These are phyloP conservation scores for Handroanthus guayacan DNA, from an alignment of 257 asterid genomes.

Conservation along the genomic window DNA sequence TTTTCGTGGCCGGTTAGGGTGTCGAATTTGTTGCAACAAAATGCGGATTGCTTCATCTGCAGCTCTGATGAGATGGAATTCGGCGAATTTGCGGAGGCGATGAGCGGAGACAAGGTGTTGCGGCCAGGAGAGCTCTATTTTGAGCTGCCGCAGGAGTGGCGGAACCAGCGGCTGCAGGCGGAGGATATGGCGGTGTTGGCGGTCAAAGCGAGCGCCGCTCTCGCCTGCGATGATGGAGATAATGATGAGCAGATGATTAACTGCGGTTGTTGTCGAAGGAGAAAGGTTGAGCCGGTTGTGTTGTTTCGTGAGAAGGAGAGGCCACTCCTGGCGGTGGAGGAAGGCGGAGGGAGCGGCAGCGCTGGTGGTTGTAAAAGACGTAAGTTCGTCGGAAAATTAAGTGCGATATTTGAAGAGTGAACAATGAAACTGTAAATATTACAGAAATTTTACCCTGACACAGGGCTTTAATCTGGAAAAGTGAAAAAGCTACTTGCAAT, in stretches of 20 bases:
- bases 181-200: constrained; percentile 90
- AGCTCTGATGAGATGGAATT: constrained; percentile 84
- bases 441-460: background rate
- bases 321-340: constrained; percentile 40
- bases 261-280: constrained; percentile 40
- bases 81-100: constrained; percentile 52
- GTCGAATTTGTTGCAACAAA: constrained; percentile 47
- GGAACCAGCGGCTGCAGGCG: constrained; percentile 61
- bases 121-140: constrained; percentile 81
- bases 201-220: constrained; percentile 71
- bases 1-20: constrained; percentile 73
- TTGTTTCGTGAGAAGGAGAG: constrained; percentile 44
- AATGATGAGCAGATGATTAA: constrained; percentile 44
- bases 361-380: constrained; percentile 48
- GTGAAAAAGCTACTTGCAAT: too few species aligned
- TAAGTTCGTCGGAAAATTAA: constrained; percentile 55
- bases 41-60: constrained; percentile 65
- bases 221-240: constrained; percentile 36
- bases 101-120: constrained; percentile 63
- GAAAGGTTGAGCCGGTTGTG: constrained; percentile 28
- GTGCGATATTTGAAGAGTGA: constrained; percentile 63
- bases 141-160: constrained; percentile 61
- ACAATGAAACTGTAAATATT: background rate
- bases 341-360: constrained; percentile 35
- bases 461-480: too few species aligned